Evolutionary conservation across 441 rosid species (phyloP), one percentile per base, ranked within the genome.

Genomic region (Croton setiger): DNA sequence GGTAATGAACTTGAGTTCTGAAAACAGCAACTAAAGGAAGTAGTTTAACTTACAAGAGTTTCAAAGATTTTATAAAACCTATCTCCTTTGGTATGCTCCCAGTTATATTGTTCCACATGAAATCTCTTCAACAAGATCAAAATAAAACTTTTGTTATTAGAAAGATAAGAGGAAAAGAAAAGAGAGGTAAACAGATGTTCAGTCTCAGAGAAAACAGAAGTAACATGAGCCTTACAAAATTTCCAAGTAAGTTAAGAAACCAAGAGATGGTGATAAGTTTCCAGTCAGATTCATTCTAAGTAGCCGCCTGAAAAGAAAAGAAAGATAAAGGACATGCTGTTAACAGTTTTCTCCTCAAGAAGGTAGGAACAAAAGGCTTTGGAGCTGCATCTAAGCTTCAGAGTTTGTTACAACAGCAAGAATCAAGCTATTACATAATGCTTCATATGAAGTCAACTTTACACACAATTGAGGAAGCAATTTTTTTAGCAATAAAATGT

Each of bases 41-140:
- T 49, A 39, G 52, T 57, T 74, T 37, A 67, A 79, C 98, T 86
- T 81, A 90, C 99, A 95, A 76, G 83, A 95, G 99, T 55, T 64
- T 51, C 78, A 95, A 73, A 72, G 99, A 70, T 72, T 79, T 83
- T 51, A 95, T 81, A 69, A 87, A 80, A 67, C 98, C 98, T 69
- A 95, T 90, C 82, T 92, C 98, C 78, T 87, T 89, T 1, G 99
- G 99, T 80, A 95, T 88, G 49, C 83, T 83, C 57, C 99, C 99
- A 60, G 66, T 85, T 23, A 95, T 75, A 31, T 66, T 68, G 83
- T 95, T 95, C 99, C 99, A 95, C 99, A 95, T 95, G 76, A 92
- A 90, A 76, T 91, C 96, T 87, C 99, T 95, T 49, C 49, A 63
- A 48, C 20, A 74, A 67, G 64, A 61, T 20, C 44, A 59, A 60